Conservation (phyloP, 176 grass and related monocot genomes). For the Zea mays region DNA sequence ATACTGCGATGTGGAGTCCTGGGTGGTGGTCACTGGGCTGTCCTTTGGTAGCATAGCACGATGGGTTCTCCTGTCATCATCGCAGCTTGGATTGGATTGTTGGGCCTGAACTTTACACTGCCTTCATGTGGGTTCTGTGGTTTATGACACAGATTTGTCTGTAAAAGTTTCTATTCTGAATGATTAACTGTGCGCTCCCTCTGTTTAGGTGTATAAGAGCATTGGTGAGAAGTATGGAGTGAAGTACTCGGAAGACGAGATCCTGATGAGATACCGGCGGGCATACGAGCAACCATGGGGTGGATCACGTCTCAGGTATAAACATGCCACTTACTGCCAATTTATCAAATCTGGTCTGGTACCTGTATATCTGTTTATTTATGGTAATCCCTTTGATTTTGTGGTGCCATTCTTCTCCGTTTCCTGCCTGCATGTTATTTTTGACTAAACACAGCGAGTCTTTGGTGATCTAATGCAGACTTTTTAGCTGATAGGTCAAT, state of each 20-base stretch:
- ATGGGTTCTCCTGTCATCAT: background rate
- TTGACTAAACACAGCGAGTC: background rate
- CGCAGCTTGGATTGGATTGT: background rate
- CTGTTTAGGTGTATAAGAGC: slow-evolving; percentile 65
- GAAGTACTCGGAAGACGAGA: slow-evolving; percentile 69
- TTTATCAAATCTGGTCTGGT: background rate
- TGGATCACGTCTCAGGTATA: slow-evolving; percentile 71
- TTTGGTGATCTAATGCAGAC: background rate
- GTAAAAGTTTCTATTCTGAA: background rate
- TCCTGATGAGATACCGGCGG: slow-evolving; percentile 63
- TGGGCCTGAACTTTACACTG: background rate
- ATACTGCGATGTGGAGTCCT: background rate
- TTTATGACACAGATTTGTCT: background rate
- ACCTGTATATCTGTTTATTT: background rate
- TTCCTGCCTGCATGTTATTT: background rate
- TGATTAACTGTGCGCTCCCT: background rate
- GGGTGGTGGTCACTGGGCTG: background rate
- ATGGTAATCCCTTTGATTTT: background rate
- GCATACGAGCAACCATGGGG: slow-evolving; percentile 82
- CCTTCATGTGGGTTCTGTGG: background rate
- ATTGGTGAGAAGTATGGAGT: slow-evolving; percentile 89
- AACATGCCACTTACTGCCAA: background rate
- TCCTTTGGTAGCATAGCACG: background rate
- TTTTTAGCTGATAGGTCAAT: background rate
- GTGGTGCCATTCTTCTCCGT: background rate